Evolutionary conservation across 202 grass and related monocot species (phyloP).

Genomic region (Brachypodium distachyon): DNA sequence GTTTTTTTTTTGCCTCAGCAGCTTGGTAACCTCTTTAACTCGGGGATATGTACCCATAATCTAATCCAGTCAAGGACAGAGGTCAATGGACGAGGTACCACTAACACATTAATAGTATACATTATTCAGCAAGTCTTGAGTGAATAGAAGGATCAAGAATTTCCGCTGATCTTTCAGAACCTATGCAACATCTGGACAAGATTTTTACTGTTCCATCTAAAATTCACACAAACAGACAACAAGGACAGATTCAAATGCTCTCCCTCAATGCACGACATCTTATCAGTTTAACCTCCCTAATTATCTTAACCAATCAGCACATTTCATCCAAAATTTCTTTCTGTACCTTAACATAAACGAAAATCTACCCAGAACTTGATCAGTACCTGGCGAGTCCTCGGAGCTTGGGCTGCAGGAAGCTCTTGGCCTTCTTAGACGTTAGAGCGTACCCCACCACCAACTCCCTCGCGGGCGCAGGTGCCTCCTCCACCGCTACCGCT

Average conservation of each 20-base stretch:
- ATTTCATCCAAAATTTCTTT: not conserved
- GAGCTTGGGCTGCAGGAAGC: slow-evolving; percentile 88
- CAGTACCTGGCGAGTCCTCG: slow-evolving; percentile 65
- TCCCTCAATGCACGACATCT: slow-evolving; percentile 16
- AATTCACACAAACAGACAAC: not conserved
- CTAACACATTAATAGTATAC: not conserved
- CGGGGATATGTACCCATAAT: not conserved
- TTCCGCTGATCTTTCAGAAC: not conserved
- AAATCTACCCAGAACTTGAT: not conserved
- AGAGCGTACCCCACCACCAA: slow-evolving; percentile 82
- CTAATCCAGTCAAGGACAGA: slow-evolving; percentile 7
- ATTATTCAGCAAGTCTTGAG: not conserved
- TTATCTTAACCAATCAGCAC: not conserved
- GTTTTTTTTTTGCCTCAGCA: not conserved
- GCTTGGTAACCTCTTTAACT: not conserved
- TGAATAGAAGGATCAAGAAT: not conserved
- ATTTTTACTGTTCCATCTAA: not conserved
- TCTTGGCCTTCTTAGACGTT: slow-evolving; percentile 85
- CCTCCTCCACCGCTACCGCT: not conserved
- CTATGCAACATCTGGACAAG: not conserved
- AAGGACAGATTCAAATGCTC: not conserved
- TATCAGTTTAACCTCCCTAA: not conserved
- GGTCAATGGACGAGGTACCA: slow-evolving; percentile 2
- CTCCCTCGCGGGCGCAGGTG: slow-evolving; percentile 24
- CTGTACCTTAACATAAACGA: not conserved